Percentiles rank a stretch among this genome's conserved stretches.
These are phyloP conservation scores for Phaeomoniella chlamydospora DNA, from an alignment of 2,329 filamentous ascomycete species.

Conservation along the genomic window DNA sequence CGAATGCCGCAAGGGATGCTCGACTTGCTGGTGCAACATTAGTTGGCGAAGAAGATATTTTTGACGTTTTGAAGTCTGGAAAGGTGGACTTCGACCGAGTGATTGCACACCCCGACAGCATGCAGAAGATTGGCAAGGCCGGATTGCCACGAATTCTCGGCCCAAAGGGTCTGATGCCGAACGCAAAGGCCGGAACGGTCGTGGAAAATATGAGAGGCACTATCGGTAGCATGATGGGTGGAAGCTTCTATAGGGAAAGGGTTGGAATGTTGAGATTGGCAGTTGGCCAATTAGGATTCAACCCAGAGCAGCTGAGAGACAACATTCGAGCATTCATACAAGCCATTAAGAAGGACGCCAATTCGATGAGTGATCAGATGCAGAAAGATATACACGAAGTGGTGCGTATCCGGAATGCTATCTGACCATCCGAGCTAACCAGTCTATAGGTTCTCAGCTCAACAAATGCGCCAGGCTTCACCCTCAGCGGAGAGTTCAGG, in stretches of 20 bases:
- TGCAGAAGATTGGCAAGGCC: slow-evolving; percentile 68
- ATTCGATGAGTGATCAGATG: slow-evolving; percentile 45
- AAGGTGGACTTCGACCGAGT: slow-evolving; percentile 78
- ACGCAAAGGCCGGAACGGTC: slow-evolving; percentile 72
- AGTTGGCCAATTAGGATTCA: slow-evolving; percentile 82
- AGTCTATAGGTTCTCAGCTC: slow-evolving; percentile 61
- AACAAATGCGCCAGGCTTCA: slow-evolving; percentile 75
- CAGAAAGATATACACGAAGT: slow-evolving; percentile 62
- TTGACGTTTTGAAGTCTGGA: slow-evolving; percentile 61
- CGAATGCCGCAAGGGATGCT: slow-evolving; percentile 59
- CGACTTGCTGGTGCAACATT: slow-evolving; percentile 63
- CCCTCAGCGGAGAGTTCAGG: slow-evolving; percentile 65
- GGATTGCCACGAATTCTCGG: slow-evolving; percentile 69
- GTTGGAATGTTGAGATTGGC: slow-evolving; percentile 73
- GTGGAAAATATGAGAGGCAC: slow-evolving; percentile 62
- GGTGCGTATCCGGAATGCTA: slow-evolving; percentile 25
- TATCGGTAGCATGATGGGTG: slow-evolving; percentile 71
- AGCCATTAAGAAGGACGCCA: slow-evolving; percentile 64
- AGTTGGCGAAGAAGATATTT: slow-evolving; percentile 75
- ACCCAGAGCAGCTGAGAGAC: slow-evolving; percentile 68
- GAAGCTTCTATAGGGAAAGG: slow-evolving; percentile 74
- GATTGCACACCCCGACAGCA: slow-evolving; percentile 68
- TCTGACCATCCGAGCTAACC: slow-evolving; percentile 33
- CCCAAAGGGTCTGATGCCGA: slow-evolving; percentile 87
- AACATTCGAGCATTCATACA: slow-evolving; percentile 71